These are phyloP conservation scores for Akanthomyces uredinophilus DNA, from an alignment of 2,329 filamentous ascomycete genomes.

Conservation along the genomic window DNA sequence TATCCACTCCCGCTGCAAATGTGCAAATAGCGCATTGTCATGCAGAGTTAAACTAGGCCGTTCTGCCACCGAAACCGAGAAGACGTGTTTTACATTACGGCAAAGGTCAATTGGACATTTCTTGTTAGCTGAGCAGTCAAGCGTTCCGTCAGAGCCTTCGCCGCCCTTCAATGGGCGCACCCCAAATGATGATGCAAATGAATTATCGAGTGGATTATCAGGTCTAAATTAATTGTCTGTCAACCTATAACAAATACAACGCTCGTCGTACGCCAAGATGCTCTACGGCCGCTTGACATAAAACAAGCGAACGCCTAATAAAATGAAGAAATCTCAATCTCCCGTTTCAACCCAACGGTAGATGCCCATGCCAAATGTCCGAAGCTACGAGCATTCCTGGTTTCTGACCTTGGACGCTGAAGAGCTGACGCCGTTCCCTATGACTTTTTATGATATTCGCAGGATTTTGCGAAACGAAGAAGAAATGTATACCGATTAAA, in stretches of 20 bases:
- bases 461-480: neutral
- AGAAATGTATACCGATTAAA: neutral
- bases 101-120: neutral
- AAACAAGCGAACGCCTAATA: slow-evolving; percentile 6
- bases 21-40: neutral
- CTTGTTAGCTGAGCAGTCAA: no score
- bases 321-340: slow-evolving; percentile 1
- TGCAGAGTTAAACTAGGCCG: neutral
- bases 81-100: neutral
- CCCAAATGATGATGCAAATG: neutral
- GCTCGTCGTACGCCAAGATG: slow-evolving; percentile 3
- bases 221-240: slow-evolving; percentile 1
- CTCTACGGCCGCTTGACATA: neutral
- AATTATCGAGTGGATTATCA: slow-evolving; percentile 5
- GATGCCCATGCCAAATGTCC: slow-evolving; percentile 9
- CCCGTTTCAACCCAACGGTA: slow-evolving; percentile 3
- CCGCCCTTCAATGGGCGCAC: no score
- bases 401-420: slow-evolving; percentile 6
- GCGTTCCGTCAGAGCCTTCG: no score
- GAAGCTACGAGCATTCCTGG: neutral
- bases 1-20: neutral
- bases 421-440: slow-evolving; percentile 13
- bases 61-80: neutral
- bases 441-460: slow-evolving; percentile 8
- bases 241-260: slow-evolving; percentile 9